A percentile compares a stretch with the other conserved stretches of the same genome.
These are phyloP conservation scores for Coemansia sp. DNA, from an alignment of 192 early-diverging fungal genomes.

Conservation along the genomic window DNA sequence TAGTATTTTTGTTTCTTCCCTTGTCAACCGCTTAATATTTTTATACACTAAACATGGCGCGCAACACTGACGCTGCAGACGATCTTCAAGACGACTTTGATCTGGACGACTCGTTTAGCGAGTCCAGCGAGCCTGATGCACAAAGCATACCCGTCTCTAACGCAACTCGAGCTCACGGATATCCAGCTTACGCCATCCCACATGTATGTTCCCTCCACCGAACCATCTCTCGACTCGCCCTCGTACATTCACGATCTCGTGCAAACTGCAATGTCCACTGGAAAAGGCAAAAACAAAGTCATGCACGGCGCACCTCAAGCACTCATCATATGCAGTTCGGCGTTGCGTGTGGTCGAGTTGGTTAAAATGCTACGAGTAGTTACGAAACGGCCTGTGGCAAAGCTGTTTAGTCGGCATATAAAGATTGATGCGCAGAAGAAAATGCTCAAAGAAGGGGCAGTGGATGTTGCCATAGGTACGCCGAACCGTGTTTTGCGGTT, in stretches of 20 bases:
- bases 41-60: conserved; percentile 7
- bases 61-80: conserved; percentile 27
- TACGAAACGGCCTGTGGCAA: conserved; percentile 26
- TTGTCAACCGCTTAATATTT: not conserved
- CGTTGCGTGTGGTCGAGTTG: conserved; percentile 43
- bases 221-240: not conserved
- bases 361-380: conserved; percentile 32
- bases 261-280: conserved; percentile 22
- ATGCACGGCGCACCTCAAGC: conserved; percentile 43
- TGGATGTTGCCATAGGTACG: conserved; percentile 48
- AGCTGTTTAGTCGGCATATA: conserved; percentile 51
- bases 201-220: conserved; percentile 15
- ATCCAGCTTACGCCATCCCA: conserved; percentile 23
- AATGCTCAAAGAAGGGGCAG: conserved; percentile 11
- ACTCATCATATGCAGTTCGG: conserved; percentile 47
- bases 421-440: conserved; percentile 40
- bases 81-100: conserved; percentile 50
- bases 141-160: conserved; percentile 39
- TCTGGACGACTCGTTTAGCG: conserved; percentile 29
- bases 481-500: conserved; percentile 48
- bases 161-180: conserved; percentile 33
- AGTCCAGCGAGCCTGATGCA: conserved; percentile 13
- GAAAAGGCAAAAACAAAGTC: conserved; percentile 40
- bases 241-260: conserved; percentile 29
- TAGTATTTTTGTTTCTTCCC: conserved; percentile 2